Evolutionary conservation across 2,329 filamentous ascomycete genomes (phyloP).

Genomic region (Xylaria sp.): DNA sequence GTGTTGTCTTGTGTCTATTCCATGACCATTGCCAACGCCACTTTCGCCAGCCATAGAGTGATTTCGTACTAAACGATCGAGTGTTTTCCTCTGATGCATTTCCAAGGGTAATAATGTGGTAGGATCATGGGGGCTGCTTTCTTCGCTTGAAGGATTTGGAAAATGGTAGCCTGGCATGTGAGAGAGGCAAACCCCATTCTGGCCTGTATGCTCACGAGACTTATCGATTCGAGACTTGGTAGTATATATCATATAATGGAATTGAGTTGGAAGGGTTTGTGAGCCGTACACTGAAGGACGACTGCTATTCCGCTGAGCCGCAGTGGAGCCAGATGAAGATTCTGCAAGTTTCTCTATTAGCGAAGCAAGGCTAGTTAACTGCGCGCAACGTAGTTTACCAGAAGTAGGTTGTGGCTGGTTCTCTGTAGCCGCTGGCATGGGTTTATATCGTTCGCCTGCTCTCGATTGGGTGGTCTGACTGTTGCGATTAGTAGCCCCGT

Average conservation of each 20-base stretch:
- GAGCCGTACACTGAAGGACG: conserved; percentile 61
- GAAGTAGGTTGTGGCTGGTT: conserved; percentile 31
- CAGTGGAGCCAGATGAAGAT: conserved; percentile 34
- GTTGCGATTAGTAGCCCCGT: conserved; percentile 25
- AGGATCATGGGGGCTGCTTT: conserved; percentile 1
- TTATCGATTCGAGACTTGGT: conserved; percentile 26
- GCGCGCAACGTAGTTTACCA: conserved; percentile 36
- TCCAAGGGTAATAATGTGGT: conserved; percentile 51
- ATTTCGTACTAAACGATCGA: conserved; percentile 53
- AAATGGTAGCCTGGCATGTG: conserved; percentile 4
- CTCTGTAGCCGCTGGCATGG: conserved; percentile 28
- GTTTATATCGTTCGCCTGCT: conserved; percentile 40
- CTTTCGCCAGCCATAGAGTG: conserved; percentile 27
- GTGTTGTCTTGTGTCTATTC: conserved; percentile 11
- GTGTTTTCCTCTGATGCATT: conserved; percentile 51
- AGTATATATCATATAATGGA: conserved; percentile 15
- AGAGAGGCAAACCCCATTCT: conserved; percentile 10
- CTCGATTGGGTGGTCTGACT: conserved; percentile 34
- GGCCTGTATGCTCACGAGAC: conserved; percentile 15
- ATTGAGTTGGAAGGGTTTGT: conserved; percentile 29
- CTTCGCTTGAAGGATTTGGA: conserved; percentile 47
- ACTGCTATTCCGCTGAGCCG: conserved; percentile 45
- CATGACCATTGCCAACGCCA: background rate
- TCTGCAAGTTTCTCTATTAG: conserved; percentile 35
- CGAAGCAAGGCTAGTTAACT: background rate